Evolutionary conservation across 2,329 filamentous ascomycete genomes (phyloP).

Genomic region (Epichloe typhina): DNA sequence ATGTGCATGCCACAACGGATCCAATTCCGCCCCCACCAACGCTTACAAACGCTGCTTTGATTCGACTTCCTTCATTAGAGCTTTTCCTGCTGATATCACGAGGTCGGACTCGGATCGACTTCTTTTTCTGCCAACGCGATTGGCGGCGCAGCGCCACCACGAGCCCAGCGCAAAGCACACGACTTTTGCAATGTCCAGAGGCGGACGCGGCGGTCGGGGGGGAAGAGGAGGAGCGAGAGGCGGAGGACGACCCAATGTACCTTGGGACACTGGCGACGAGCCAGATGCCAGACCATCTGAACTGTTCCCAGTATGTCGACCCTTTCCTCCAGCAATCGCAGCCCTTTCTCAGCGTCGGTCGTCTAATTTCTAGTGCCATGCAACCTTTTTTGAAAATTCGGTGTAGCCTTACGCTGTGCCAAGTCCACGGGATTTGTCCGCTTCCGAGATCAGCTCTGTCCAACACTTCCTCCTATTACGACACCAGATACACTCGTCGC

Average conservation of each 20-base stretch:
- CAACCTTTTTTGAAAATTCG: background rate
- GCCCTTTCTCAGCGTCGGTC: background rate
- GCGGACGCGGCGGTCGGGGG: conserved; percentile 39
- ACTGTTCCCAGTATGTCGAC: conserved; percentile 38
- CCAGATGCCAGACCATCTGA: conserved; percentile 45
- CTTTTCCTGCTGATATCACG: background rate
- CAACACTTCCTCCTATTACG: conserved; percentile 42
- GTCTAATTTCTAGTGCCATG: background rate
- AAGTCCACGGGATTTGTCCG: conserved; percentile 27
- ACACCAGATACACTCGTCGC: conserved; percentile 39
- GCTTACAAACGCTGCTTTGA: background rate
- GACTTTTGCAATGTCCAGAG: conserved; percentile 32
- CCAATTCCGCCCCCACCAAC: conserved; percentile 4
- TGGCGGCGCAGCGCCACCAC: background rate
- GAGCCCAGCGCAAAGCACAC: background rate
- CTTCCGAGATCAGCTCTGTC: conserved; percentile 33
- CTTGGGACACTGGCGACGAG: conserved; percentile 41
- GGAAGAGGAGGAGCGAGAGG: conserved; percentile 34
- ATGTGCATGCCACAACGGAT: background rate
- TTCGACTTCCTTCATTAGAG: background rate
- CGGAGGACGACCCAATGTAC: conserved; percentile 32
- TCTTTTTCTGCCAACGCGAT: background rate
- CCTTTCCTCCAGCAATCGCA: background rate
- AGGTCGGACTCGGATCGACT: background rate
- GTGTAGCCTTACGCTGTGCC: conserved; percentile 37